Percentiles rank a stretch among this genome's conserved stretches.
These are phyloP conservation scores for Naegleria lovaniensis DNA, from an alignment of 208 protist species.

Conservation along the genomic window DNA sequence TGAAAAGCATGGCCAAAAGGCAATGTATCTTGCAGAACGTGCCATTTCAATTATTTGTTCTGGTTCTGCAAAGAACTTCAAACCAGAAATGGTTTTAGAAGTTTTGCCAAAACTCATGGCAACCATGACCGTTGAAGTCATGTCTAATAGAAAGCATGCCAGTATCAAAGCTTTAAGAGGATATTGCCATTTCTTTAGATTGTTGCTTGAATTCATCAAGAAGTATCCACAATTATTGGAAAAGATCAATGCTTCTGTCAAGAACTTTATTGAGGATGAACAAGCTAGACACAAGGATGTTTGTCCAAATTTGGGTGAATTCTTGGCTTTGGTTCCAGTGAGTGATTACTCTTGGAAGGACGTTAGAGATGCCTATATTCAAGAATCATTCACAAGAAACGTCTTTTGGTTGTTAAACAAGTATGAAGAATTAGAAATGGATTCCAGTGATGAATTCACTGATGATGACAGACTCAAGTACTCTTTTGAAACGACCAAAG, in stretches of 20 bases:
- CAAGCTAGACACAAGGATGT: slow-evolving; percentile 39
- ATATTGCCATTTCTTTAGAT: slow-evolving; percentile 44
- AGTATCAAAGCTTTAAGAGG: slow-evolving; percentile 36
- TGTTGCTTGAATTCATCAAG: slow-evolving; percentile 37
- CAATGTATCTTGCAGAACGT: slow-evolving; percentile 30
- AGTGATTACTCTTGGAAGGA: background rate
- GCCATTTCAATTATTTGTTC: slow-evolving; percentile 36
- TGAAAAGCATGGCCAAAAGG: slow-evolving; percentile 40
- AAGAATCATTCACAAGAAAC: slow-evolving; percentile 23
- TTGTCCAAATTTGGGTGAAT: slow-evolving; percentile 21
- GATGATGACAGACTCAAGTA: slow-evolving; percentile 18
- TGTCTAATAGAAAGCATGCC: slow-evolving; percentile 36
- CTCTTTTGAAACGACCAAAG: slow-evolving; percentile 4
- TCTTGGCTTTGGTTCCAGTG: background rate
- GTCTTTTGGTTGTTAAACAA: slow-evolving; percentile 20
- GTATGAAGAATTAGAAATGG: slow-evolving; percentile 17
- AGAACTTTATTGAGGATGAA: slow-evolving; percentile 35
- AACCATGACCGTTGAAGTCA: slow-evolving; percentile 38
- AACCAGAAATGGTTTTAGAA: slow-evolving; percentile 34
- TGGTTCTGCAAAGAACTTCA: slow-evolving; percentile 28
- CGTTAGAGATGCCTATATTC: background rate
- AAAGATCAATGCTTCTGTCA: slow-evolving; percentile 31
- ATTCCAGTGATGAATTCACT: background rate
- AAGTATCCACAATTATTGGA: slow-evolving; percentile 36
- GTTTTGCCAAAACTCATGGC: slow-evolving; percentile 44